Base-by-base conservation (phyloP, 2,329 filamentous ascomycete genomes). In the Myriosclerotinia scirpicola region DNA sequence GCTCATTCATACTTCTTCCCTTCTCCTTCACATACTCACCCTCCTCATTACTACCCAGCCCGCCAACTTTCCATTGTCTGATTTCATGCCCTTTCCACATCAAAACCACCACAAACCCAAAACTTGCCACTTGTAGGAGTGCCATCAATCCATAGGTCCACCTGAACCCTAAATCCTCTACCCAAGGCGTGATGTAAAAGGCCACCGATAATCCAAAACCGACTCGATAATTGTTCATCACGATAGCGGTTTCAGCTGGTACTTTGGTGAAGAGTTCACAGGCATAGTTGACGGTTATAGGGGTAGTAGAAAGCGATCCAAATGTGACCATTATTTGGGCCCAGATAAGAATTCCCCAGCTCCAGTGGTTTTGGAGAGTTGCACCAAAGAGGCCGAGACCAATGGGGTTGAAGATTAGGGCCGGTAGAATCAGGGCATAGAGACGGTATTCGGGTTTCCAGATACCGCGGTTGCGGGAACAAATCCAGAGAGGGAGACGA, bases 111-210 rank as follows among this genome's bases (percentile, higher is more conserved):
- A 77, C 65, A 17, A 72, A 72, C 11, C 55, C 26, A 40, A 74
- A 78, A 0, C 71, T 69, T 7, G 74, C 68, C 0, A 77, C 54
- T 5, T 69, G 69, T n/a, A 80, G 77, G 42, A 80, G 78, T 1
- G 78, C 78, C 73, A 78, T 77, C 72, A 78, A 78, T 0, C 79
- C 79, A 73, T 78, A 79, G 2, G 77, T 76, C 79, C 79, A 80
- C 5, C 75, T 76, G 15, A 78, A 70, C 20, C 73, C 74, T 2
- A 80, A 76, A 9, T 71, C 72, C 6, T 64, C 73, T 12, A 77
- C 75, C 79, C 79, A 81, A 1, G 73, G 73, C 22, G 75, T 72
- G 40, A 80, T 77, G 64, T 79, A 80, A 59, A 80, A 81, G 26
- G 75, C 75, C 20, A 80, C 76, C 0, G 76, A 76, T 22, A 80